Base-by-base conservation (phyloP, 306 rosid species). In the Quercus aquifolioides region DNA sequence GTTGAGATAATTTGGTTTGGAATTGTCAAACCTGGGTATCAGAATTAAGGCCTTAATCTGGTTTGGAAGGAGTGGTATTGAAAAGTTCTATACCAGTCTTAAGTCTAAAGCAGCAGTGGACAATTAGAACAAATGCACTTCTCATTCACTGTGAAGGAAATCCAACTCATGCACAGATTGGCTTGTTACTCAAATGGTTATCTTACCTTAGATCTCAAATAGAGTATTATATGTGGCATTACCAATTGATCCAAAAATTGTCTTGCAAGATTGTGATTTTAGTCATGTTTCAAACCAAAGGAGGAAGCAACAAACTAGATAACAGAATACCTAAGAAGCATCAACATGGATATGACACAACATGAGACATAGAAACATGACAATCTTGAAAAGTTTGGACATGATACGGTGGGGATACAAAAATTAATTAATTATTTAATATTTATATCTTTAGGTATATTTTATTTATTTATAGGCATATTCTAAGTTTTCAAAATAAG, bases 1-100 rank as follows among this genome's bases (percentile, higher is more conserved):
- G 62, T 58, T 41, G 79, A 77, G 69, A 70, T 77, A 65, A 77
- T 70, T 67, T 68, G 83, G 76, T 14, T 38, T 30, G 60, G 63
- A 64, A 64, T 74, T 14, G 69, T 72, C 74, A 58, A 35, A 71
- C 78, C 77, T 49, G 33, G 65, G 55, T 7, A 49, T 71, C 75
- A 67, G 33, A 52, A 69, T 65, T 74, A 67, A 78, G 73, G 33
- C 60, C 69, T 25, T 70, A 71, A 60, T 43, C 56, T 54, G 15
- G 33, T 25, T 23, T 31, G 23, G 65, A 79, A 75, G 51, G 76
- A 67, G 30, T 15, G 21, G 46, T 3, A 18, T 65, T 5, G 17
- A 1, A 59, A 21, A 25, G 30, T 59, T 9, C 19, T 59, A 59
- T 23, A 59, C 4, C 30, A 10, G 6, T 67, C 14, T 67, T 7